These are phyloP conservation scores for Asterella californica DNA, from an alignment of 225 moss, liverwort and hornwort species.

Conservation along the genomic window DNA sequence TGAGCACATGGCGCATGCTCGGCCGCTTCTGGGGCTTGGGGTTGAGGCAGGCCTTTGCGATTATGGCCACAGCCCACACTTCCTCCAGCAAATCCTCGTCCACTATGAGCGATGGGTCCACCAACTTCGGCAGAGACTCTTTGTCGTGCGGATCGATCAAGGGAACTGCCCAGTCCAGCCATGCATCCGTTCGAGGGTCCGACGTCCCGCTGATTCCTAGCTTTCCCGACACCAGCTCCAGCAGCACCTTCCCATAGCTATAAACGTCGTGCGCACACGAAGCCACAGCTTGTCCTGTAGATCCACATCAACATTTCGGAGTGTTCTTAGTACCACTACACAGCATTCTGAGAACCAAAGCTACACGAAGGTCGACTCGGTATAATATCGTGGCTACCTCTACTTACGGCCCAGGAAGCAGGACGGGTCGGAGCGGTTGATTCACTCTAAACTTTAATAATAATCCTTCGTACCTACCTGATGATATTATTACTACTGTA, in stretches of 20 bases:
- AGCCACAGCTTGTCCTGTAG: conserved; percentile 64
- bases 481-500: neutral
- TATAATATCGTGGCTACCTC: no score
- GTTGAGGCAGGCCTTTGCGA: conserved; percentile 85
- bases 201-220: conserved; percentile 76
- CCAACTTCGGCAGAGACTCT: conserved; percentile 78
- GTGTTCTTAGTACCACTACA: neutral
- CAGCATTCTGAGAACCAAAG: neutral
- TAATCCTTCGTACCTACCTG: neutral
- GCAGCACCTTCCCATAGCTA: conserved; percentile 80
- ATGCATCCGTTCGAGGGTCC: conserved; percentile 73
- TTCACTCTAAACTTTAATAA: neutral
- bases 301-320: neutral
- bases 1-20: conserved; percentile 85
- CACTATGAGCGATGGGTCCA: conserved; percentile 88
- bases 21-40: conserved; percentile 80
- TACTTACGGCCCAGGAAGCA: neutral
- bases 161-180: conserved; percentile 96
- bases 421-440: neutral
- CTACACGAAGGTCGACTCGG: neutral
- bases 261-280: conserved; percentile 73
- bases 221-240: conserved; percentile 91
- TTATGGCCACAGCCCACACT: conserved; percentile 97
- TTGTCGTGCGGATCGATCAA: conserved; percentile 88
- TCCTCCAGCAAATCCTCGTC: conserved; percentile 93